Evolutionary conservation across 768 basidiomycete species (phyloP).

Genomic region (Tulasnella sp.): DNA sequence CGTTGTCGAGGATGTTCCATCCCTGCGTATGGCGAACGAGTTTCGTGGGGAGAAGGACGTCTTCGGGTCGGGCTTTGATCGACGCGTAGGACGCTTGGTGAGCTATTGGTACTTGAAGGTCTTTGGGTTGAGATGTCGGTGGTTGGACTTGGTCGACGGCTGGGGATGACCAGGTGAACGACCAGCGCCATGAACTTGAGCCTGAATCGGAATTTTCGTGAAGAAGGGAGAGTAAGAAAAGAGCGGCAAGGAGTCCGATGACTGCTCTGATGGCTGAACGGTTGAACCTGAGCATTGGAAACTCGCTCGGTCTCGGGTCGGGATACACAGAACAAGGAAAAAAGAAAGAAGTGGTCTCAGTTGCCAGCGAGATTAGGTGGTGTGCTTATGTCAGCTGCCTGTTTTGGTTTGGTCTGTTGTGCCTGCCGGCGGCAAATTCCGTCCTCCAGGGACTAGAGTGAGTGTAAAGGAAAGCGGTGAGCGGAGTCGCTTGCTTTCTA

Average conservation of each 20-base stretch:
- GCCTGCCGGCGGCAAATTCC: background rate
- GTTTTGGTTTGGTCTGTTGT: background rate
- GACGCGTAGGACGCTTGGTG: background rate
- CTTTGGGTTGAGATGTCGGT: background rate
- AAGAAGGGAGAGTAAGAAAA: background rate
- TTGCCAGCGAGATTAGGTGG: background rate
- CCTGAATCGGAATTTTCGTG: background rate
- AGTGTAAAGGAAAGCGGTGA: too few species aligned
- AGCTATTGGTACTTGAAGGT: background rate
- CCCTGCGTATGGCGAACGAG: slow-evolving; percentile 49
- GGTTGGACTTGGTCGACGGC: background rate
- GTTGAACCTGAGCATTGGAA: background rate
- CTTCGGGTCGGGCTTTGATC: background rate
- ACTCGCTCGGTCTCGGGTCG: background rate
- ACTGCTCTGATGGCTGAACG: background rate
- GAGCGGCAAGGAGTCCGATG: background rate
- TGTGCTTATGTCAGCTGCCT: background rate
- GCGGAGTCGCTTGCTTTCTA: too few species aligned
- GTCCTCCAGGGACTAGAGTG: too few species aligned
- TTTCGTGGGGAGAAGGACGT: slow-evolving; percentile 36
- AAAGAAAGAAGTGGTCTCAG: background rate
- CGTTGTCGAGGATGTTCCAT: slow-evolving; percentile 29
- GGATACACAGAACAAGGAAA: background rate
- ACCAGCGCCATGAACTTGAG: background rate
- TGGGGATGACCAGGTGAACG: background rate